Conservation (phyloP, 768 basidiomycete genomes). For the Amanita exitialis region DNA sequence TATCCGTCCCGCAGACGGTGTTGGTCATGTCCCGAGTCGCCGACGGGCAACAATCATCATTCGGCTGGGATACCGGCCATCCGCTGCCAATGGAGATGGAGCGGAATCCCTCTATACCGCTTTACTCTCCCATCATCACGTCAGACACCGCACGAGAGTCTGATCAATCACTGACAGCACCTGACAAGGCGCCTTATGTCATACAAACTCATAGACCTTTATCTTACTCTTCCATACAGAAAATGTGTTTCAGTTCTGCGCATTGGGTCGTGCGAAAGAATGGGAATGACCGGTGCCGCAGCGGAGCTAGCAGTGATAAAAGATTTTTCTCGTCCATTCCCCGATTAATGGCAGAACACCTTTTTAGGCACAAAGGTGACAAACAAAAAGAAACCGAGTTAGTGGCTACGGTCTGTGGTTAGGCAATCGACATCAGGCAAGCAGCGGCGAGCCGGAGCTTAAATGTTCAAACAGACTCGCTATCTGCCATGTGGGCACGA, state of each 20-base stretch:
- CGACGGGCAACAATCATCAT: too few species aligned
- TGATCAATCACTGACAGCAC: background rate
- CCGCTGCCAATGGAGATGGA: conserved; percentile 1
- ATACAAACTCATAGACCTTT: background rate
- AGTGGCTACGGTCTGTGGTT: background rate
- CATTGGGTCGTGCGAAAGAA: background rate
- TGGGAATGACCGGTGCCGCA: background rate
- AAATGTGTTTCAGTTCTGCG: background rate
- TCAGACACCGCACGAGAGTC: background rate
- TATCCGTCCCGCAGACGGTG: too few species aligned
- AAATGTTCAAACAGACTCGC: background rate
- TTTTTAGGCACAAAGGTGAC: background rate
- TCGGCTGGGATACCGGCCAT: background rate
- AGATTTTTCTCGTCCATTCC: background rate
- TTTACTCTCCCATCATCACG: background rate
- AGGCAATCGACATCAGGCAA: background rate
- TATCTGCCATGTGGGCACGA: background rate
- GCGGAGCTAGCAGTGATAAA: background rate
- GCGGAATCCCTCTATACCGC: background rate
- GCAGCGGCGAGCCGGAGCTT: background rate
- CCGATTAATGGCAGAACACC: background rate
- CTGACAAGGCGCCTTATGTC: background rate
- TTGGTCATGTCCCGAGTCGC: too few species aligned
- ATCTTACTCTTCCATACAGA: background rate
- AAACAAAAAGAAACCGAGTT: conserved; percentile 1